Evolutionary conservation across 2,329 filamentous ascomycete species (phyloP).

Genomic region (Trichoderma pleuroti): DNA sequence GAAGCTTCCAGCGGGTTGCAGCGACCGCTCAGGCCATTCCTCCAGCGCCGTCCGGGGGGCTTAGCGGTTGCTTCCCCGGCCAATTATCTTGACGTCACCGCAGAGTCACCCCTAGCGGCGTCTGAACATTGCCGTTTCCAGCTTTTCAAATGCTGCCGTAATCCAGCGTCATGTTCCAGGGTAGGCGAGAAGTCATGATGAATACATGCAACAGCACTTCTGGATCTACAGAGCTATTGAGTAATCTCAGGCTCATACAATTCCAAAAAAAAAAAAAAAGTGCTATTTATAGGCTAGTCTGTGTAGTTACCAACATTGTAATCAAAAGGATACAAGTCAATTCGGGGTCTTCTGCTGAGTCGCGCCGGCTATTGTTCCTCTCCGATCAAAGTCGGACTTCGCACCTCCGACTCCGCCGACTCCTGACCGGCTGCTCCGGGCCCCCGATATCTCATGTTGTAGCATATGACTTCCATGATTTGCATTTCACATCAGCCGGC

Average conservation of each 20-base stretch:
- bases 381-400: neutral
- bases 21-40: neutral
- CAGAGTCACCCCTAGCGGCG: neutral
- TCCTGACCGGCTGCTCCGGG: slow-evolving; percentile 1
- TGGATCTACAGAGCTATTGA: slow-evolving; percentile 1
- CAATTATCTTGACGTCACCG: slow-evolving; percentile 7
- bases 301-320: neutral
- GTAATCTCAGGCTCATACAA: neutral
- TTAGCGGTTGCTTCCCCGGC: neutral
- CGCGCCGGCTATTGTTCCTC: neutral
- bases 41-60: neutral
- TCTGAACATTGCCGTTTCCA: neutral
- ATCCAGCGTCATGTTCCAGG: slow-evolving; percentile 4
- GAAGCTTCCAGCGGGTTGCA: neutral
- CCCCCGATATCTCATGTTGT: neutral
- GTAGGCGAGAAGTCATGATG: neutral
- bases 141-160: neutral
- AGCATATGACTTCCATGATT: neutral
- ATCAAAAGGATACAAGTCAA: neutral
- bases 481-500: neutral
- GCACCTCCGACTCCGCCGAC: neutral
- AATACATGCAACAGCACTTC: neutral
- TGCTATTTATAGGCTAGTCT: neutral
- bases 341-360: neutral
- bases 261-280: neutral